Evolutionary conservation across 352 stramenopile species (phyloP).

Genomic region (Globisporangium cederbergense): DNA sequence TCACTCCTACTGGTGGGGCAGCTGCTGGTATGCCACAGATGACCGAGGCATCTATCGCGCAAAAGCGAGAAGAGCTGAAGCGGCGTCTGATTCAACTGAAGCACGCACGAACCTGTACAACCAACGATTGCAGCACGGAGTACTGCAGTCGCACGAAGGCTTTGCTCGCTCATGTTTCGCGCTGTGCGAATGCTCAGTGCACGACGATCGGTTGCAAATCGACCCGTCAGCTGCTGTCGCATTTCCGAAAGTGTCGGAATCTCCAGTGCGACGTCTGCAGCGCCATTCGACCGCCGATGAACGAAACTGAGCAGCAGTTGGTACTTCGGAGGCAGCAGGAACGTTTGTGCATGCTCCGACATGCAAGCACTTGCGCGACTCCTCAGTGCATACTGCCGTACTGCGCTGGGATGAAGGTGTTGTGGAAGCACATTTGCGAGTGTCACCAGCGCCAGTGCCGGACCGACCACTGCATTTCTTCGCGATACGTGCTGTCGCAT

Average conservation of each 20-base stretch:
- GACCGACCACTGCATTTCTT: slow-evolving; percentile 87
- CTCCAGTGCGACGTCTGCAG: slow-evolving; percentile 86
- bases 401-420: slow-evolving; percentile 83
- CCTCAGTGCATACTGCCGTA: slow-evolving; percentile 76
- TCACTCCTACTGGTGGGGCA: slow-evolving; percentile 24
- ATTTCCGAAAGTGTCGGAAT: slow-evolving; percentile 87
- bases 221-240: slow-evolving; percentile 78
- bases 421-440: slow-evolving; percentile 91
- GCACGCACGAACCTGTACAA: slow-evolving; percentile 80
- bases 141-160: slow-evolving; percentile 83
- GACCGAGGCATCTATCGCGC: slow-evolving; percentile 78
- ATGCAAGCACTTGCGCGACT: slow-evolving; percentile 74
- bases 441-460: slow-evolving; percentile 86
- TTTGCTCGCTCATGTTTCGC: slow-evolving; percentile 75
- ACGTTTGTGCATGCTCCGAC: slow-evolving; percentile 82
- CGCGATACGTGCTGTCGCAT: slow-evolving; percentile 84
- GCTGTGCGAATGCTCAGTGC: slow-evolving; percentile 80
- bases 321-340: slow-evolving; percentile 85
- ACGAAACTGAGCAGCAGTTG: slow-evolving; percentile 81
- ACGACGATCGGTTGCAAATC: slow-evolving; percentile 88
- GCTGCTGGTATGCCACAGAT: slow-evolving; percentile 60
- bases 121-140: slow-evolving; percentile 66
- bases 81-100: slow-evolving; percentile 84
- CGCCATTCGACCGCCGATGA: slow-evolving; percentile 85
- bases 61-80: slow-evolving; percentile 85